Base-by-base conservation (phyloP, 768 basidiomycete genomes). In the Suillus brevipes region DNA sequence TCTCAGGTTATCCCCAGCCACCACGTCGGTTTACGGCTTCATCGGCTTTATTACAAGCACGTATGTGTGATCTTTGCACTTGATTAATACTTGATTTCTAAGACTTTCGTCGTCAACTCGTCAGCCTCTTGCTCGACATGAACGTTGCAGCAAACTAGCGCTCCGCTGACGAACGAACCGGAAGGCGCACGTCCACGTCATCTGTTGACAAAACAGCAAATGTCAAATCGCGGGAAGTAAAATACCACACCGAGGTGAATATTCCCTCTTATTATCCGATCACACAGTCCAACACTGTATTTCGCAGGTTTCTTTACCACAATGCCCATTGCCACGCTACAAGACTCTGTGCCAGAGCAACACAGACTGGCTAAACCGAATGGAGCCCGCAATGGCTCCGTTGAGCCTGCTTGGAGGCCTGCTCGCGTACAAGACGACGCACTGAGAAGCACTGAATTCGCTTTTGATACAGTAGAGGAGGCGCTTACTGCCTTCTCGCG, bases 381-480 rank as follows among this genome's bases (percentile, higher is more conserved):
- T 31, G 47, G 45, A 31, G 25, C 31, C 28, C 16, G 4, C 20
- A 12, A 50, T 52, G 45, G 18, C 40, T 45, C 31, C 18, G 28
- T 63, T 12, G 38, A 18, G 28, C 49, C 40, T 43, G 25, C 28
- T 59, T 76, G 75, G 75, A 64, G 62, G 37, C 70, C 76, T 40
- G 18, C 71, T 34, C 72, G 70, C 38, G 71, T 63, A 0, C 65
- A 62, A 28, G 70, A 73, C 2, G 64, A 53, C 1, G 68, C 72
- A 0, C 38, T 31, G 4, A 76, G 82, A 20, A 66, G 74, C 0
- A 53, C 65, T 14, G 53, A 7, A n/a, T 92, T 92, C 72, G 71
- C 84, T 0, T 96, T 99, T 70, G 95, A 98, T 71, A 65, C 86
- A 0, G 86, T 99, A 67, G 87, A 92, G 65, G 89, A 88, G 18